Evolutionary conservation across 768 basidiomycete genomes (phyloP).

Genomic region (Tubosaeta sp.): DNA sequence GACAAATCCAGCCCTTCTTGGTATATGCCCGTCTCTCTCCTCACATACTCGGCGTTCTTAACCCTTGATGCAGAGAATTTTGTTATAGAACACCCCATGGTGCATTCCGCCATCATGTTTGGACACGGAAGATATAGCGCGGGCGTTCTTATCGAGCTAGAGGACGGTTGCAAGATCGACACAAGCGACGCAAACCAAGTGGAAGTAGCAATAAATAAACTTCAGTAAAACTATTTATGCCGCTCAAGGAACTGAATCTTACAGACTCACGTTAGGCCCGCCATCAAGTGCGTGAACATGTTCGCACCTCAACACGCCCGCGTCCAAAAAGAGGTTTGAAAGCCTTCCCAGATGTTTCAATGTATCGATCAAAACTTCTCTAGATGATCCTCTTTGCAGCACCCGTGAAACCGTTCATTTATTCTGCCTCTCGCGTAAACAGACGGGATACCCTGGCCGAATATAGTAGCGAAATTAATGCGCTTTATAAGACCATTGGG

Average conservation of each 20-base stretch:
- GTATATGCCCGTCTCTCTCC: conserved; percentile 3
- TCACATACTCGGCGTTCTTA: not conserved
- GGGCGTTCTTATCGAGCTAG: conserved; percentile 15
- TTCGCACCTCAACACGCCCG: not conserved
- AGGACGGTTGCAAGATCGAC: conserved; percentile 8
- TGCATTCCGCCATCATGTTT: conserved; percentile 18
- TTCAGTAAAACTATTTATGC: not conserved
- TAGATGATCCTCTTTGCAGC: not conserved
- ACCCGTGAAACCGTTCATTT: not conserved
- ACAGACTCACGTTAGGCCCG: not conserved
- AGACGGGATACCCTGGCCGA: not conserved
- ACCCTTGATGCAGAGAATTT: conserved; percentile 8
- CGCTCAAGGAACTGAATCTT: not conserved
- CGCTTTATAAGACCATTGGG: not conserved
- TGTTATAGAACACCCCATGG: conserved; percentile 7
- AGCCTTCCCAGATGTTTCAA: not conserved
- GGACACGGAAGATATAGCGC: conserved; percentile 19
- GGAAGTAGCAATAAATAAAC: conserved; percentile 5
- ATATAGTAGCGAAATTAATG: not conserved
- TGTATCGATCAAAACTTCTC: not conserved
- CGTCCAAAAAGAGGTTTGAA: not conserved
- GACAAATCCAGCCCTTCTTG: conserved; percentile 14
- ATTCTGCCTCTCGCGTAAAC: not conserved
- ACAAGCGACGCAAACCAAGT: conserved; percentile 6
- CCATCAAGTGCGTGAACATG: not conserved